These are phyloP conservation scores for Delitschia confertaspora DNA, from an alignment of 495 filamentous ascomycete genomes.

Conservation along the genomic window DNA sequence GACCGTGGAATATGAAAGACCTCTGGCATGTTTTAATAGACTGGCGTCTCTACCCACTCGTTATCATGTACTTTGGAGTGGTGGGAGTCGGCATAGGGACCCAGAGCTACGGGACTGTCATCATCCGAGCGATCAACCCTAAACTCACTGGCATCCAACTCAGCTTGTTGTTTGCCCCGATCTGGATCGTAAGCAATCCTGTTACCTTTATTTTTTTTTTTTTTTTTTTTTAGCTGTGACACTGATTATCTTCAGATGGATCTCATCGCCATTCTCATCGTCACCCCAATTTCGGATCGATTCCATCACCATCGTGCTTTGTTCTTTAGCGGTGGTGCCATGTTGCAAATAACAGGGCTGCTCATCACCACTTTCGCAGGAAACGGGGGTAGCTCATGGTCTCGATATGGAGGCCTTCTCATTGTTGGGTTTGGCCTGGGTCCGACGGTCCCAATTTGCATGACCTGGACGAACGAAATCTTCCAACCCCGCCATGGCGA, in stretches of 20 bases:
- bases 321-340: conserved; percentile 67
- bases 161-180: conserved; percentile 76
- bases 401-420: conserved; percentile 77
- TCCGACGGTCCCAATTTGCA: conserved; percentile 83
- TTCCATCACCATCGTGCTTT: conserved; percentile 77
- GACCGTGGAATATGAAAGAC: conserved; percentile 61
- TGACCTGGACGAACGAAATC: conserved; percentile 87
- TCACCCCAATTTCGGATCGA: conserved; percentile 77
- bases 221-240: background rate
- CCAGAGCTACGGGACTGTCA: conserved; percentile 76
- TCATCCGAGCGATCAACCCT: conserved; percentile 70
- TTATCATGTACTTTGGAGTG: conserved; percentile 89
- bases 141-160: conserved; percentile 63
- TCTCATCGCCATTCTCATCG: conserved; percentile 74
- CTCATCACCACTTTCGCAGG: conserved; percentile 70
- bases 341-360: conserved; percentile 75
- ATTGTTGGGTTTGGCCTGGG: conserved; percentile 87
- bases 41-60: conserved; percentile 78
- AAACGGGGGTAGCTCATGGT: conserved; percentile 57
- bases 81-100: conserved; percentile 87
- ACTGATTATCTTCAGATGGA: conserved; percentile 52
- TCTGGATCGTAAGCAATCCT: conserved; percentile 64
- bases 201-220: conserved; percentile 2
- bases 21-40: conserved; percentile 62
- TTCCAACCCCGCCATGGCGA: conserved; percentile 86